phyloP scores from a whole-genome alignment of 768 basidiomycete species.

The Cubamyces lactineus region DNA sequence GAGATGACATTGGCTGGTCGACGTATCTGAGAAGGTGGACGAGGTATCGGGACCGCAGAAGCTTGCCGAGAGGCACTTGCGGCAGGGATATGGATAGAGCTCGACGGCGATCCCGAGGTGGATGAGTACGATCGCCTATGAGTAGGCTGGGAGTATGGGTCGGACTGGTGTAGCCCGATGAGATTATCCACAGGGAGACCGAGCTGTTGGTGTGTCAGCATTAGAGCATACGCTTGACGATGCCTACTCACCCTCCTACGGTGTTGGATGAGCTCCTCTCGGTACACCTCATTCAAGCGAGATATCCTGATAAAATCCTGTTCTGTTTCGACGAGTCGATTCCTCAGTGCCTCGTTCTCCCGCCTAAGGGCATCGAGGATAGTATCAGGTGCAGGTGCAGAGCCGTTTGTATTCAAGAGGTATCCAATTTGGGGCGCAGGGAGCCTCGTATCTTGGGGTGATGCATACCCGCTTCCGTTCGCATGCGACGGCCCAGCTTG shows the following conservation, averaged over 20 bases:
- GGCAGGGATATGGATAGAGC: constrained; percentile 43
- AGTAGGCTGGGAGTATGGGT: constrained; percentile 73
- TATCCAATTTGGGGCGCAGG: constrained; percentile 7
- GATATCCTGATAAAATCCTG: constrained; percentile 74
- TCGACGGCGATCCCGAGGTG: constrained; percentile 48
- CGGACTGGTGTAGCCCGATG: constrained; percentile 67
- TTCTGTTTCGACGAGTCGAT: constrained; percentile 71
- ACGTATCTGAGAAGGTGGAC: constrained; percentile 65
- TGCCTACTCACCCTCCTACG: constrained; percentile 64
- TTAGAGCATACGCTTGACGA: neutral
- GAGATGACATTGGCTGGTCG: constrained; percentile 50
- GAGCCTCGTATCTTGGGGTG: constrained; percentile 27
- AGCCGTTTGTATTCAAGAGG: constrained; percentile 19
- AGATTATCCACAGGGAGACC: constrained; percentile 80
- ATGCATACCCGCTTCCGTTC: constrained; percentile 32
- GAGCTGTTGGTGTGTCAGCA: constrained; percentile 45
- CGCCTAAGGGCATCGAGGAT: constrained; percentile 76
- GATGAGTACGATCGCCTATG: constrained; percentile 56
- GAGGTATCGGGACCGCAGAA: constrained; percentile 75
- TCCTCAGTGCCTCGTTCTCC: constrained; percentile 79
- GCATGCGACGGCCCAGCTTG: constrained; percentile 45
- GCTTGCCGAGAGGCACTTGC: constrained; percentile 39
- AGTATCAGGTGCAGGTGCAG: constrained; percentile 48
- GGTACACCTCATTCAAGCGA: constrained; percentile 79
- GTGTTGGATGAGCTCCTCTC: constrained; percentile 82